These are phyloP conservation scores for Cutaneotrichosporon mucoides DNA, from an alignment of 1,284 basidiomycete species.

Conservation along the genomic window DNA sequence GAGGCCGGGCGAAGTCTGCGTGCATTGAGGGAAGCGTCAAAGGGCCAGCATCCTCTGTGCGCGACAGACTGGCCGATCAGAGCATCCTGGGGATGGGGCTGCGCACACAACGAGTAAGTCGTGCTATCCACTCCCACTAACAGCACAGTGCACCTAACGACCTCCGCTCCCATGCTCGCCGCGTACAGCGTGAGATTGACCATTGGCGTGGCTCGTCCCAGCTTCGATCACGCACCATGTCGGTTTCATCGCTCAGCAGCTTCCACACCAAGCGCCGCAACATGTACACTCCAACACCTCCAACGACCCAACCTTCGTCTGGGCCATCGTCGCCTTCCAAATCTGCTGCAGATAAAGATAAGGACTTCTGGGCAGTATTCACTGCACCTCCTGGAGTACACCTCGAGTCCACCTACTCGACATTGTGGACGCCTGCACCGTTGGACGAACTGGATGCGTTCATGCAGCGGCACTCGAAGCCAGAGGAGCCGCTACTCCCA, in stretches of 20 bases:
- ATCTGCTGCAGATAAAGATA: not conserved
- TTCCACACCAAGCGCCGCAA: not conserved
- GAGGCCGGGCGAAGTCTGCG: constrained; percentile 43
- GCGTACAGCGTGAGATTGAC: constrained; percentile 33
- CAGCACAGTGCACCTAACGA: constrained; percentile 12
- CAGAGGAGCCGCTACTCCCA: constrained; percentile 28
- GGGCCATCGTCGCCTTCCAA: not conserved
- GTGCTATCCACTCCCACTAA: not conserved
- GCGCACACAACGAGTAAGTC: not conserved
- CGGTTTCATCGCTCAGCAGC: constrained; percentile 17
- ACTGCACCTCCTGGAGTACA: constrained; percentile 28
- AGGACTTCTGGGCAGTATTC: constrained; percentile 26
- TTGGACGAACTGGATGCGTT: constrained; percentile 30
- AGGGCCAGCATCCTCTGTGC: constrained; percentile 37
- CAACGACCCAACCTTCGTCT: not conserved
- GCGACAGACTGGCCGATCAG: constrained; percentile 26
- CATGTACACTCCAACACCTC: constrained; percentile 1
- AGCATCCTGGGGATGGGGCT: constrained; percentile 33
- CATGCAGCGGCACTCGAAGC: constrained; percentile 24
- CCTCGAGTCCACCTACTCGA: constrained; percentile 6
- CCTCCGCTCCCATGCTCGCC: constrained; percentile 19
- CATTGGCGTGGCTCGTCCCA: constrained; percentile 25
- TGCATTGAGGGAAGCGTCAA: constrained; percentile 35
- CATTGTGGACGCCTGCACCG: constrained; percentile 30
- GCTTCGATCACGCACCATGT: constrained; percentile 17